Evolutionary conservation across 148 eudicot species (phyloP).

Genomic region (Rhododendron ovatum): DNA sequence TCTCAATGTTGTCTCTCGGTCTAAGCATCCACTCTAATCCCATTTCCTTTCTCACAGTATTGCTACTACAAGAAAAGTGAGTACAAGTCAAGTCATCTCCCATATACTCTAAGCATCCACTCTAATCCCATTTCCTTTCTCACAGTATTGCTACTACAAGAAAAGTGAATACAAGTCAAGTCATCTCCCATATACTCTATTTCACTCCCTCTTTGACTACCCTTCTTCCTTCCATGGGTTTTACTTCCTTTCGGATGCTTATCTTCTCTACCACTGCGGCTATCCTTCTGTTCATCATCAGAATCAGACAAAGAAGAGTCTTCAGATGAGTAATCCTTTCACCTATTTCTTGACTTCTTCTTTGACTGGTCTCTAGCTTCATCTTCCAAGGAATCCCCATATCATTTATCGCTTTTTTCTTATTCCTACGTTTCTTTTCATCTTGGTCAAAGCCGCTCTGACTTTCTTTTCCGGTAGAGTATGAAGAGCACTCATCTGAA

Average conservation of each 20-base stretch:
- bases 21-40: constrained; percentile 97
- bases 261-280: constrained; percentile 15
- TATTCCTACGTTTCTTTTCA: constrained; percentile 25
- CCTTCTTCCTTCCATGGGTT: constrained; percentile 4
- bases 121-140: no score
- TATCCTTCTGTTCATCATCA: constrained; percentile 26
- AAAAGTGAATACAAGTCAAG: constrained; percentile 19
- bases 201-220: background rate
- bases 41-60: constrained; percentile 64
- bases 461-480: constrained; percentile 33
- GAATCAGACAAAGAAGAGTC: constrained; percentile 20
- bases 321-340: constrained; percentile 23
- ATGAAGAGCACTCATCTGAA: constrained; percentile 53
- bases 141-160: background rate
- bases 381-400: constrained; percentile 13
- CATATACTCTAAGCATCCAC: no score
- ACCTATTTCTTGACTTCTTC: constrained; percentile 31
- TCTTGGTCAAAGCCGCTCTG: constrained; percentile 19
- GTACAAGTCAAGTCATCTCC: no score
- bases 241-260: constrained; percentile 11
- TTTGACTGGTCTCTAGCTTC: constrained; percentile 21
- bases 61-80: constrained; percentile 1
- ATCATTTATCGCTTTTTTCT: constrained; percentile 27
- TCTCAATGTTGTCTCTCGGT: constrained; percentile 44
- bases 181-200: background rate